A percentile compares a stretch with the other conserved stretches of the same genome.
Conservation (phyloP, 2,329 filamentous ascomycete genomes). For the Sporothrix pallida region DNA sequence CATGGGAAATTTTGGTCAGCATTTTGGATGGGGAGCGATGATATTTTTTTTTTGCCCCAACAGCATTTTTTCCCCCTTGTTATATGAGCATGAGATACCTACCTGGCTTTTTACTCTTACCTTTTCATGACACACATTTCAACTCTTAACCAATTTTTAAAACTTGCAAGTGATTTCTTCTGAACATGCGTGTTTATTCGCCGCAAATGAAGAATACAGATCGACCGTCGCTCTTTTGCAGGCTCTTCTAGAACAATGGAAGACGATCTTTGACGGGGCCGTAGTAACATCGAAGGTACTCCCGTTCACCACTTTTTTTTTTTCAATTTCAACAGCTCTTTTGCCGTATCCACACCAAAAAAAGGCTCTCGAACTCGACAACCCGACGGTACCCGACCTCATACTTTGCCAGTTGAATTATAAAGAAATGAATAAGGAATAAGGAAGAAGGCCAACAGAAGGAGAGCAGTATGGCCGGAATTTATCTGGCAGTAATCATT, state of each 20-base stretch:
- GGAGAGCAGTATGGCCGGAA: background rate
- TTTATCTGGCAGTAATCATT: no score
- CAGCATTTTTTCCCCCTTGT: background rate
- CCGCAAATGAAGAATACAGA: background rate
- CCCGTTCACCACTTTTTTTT: background rate
- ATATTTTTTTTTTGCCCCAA: background rate
- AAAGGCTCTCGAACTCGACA: background rate
- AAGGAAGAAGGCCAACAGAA: background rate
- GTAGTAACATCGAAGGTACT: background rate
- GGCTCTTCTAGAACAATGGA: background rate
- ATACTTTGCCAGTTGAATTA: background rate
- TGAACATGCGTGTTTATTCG: background rate
- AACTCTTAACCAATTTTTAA: background rate
- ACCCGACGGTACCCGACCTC: background rate
- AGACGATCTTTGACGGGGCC: background rate
- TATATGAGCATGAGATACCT: slow-evolving; percentile 29
- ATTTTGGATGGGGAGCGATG: slow-evolving; percentile 16
- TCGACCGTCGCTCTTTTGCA: background rate
- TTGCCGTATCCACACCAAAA: background rate
- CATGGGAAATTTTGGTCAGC: background rate
- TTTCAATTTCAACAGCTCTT: background rate
- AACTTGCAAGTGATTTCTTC: background rate
- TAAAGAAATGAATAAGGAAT: background rate
- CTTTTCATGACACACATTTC: background rate
- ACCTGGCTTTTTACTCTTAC: slow-evolving; percentile 10